These are phyloP conservation scores for Coniochaeta sp. DNA, from an alignment of 2,329 filamentous ascomycete genomes.

Conservation along the genomic window DNA sequence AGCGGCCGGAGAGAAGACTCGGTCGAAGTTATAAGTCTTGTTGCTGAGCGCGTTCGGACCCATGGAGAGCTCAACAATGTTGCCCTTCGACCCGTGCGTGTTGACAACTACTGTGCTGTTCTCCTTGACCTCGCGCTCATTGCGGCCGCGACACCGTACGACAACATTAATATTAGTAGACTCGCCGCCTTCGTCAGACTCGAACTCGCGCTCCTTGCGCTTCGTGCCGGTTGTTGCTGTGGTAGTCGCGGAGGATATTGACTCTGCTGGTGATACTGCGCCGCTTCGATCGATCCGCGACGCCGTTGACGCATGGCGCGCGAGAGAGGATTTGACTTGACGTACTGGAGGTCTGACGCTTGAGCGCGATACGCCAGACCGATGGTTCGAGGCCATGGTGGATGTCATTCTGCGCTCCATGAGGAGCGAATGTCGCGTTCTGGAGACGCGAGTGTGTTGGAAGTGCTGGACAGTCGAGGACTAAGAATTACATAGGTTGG, in stretches of 20 bases:
- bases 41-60: slow-evolving; percentile 88
- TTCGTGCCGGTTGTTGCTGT: slow-evolving; percentile 54
- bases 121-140: slow-evolving; percentile 84
- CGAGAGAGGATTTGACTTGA: not conserved
- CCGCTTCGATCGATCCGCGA: slow-evolving; percentile 27
- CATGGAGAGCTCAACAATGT: slow-evolving; percentile 80
- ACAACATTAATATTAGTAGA: slow-evolving; percentile 98
- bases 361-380: slow-evolving; percentile 15
- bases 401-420: slow-evolving; percentile 22
- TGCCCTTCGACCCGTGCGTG: slow-evolving; percentile 83
- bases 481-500: not conserved
- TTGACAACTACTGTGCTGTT: slow-evolving; percentile 90
- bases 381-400: slow-evolving; percentile 14
- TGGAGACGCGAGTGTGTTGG: slow-evolving; percentile 3
- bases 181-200: slow-evolving; percentile 49
- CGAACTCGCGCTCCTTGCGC: slow-evolving; percentile 82
- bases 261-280: slow-evolving; percentile 63
- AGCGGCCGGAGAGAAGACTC: slow-evolving; percentile 90
- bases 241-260: slow-evolving; percentile 49
- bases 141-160: slow-evolving; percentile 87
- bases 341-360: slow-evolving; percentile 13
- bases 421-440: slow-evolving; percentile 13
- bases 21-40: slow-evolving; percentile 95
- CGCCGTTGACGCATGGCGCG: slow-evolving; percentile 10
- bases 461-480: not conserved